Evolutionary conservation across 345 rosid species (phyloP), one percentile per base, ranked within the genome.

Genomic region (Salix brachista): DNA sequence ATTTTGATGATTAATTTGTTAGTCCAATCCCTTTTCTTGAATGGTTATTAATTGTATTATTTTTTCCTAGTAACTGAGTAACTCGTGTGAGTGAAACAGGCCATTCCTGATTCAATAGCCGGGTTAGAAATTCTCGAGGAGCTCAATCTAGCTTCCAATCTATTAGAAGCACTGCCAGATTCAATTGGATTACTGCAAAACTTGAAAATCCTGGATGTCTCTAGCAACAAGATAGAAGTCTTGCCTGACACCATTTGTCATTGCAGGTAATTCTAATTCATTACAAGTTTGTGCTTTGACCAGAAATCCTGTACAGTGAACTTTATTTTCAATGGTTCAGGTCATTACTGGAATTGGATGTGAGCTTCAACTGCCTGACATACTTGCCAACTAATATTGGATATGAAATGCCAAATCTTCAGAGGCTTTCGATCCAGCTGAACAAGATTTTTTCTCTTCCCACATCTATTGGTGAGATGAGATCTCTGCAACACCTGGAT

Each of bases 321-420:
- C 28, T 48, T 76, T 67, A 34, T 50, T 26, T 7, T 37, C n/a
- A 34, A 71, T 72, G 74, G 50, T 70, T 48, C 84, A 94, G 98
- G 70, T 87, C 91, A 9, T 74, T 94, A 80, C 87, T 90, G 75
- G 91, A 90, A 71, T 82, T 94, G 85, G 94, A 94, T 73, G 92
- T 83, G n/a, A 90, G 97, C 85, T 91, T 90, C 88, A 94, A 94
- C 81, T 80, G 75, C 61, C 88, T 94, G 60, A 77, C 92, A 0
- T 90, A 88, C 80, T 89, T 94, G 88, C 98, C 98, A 30, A 92
- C 98, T 23, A 90, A 94, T 82, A 89, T 94, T 18, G 98, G 98
- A 42, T 78, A 77, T 77, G 98, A 88, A 76, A 71, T 90, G 80
- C 83, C 84, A 61, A 85, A 84, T 42, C 90, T 94, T 32, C 88